Base-by-base conservation (phyloP, 2,329 filamentous ascomycete genomes). In the Lasiodiplodia sp. region DNA sequence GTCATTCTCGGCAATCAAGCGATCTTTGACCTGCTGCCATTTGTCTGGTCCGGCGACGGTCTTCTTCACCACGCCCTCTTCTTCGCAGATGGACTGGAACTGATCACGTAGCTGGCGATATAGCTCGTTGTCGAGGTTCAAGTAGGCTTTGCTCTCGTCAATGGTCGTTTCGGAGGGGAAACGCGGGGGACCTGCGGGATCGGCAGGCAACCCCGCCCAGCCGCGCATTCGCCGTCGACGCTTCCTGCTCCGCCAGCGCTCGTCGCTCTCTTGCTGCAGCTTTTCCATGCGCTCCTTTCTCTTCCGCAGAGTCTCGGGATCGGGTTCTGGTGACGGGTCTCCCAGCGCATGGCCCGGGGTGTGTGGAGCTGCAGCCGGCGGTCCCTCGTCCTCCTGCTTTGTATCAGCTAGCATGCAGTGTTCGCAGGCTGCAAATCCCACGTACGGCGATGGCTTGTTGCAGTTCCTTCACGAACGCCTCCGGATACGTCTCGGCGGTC, bases 151-250 rank as follows among this genome's bases (percentile, higher is more conserved):
- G 75, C 91, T 90, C 78, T 95, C 91, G 71, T 92, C 90, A 69
- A 96, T 87, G 0, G 92, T 94, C 14, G 91, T 94, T 78, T 96
- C 92, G 0, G 92, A 95, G 0, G 91, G 91, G 71, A 93, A 96
- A 25, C 92, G 88, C 16, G 91, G 89, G 23, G 89, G 87, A 4
- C 89, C 88, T 1, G 89, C 88, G 0, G 89, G 86, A 75, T 92
- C 90, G 47, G 90, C 86, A 16, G 90, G 88, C 31, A 92, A 78
- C 2, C 89, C 89, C 52, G 87, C 89, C 84, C 88, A 91, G n/a
- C 86, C 87, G 73, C 88, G 86, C 66, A 89, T 91, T 57, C 90
- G 86, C 70, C 91, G 87, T 64, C 91, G 86, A 66, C 91, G 87
- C 76, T 92, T 93, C 69, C 88, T 84, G 8, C 86, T 82, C 8